These are phyloP conservation scores for Umbilicus rupestris DNA, from an alignment of 164 flowering plant genomes.

Conservation along the genomic window DNA sequence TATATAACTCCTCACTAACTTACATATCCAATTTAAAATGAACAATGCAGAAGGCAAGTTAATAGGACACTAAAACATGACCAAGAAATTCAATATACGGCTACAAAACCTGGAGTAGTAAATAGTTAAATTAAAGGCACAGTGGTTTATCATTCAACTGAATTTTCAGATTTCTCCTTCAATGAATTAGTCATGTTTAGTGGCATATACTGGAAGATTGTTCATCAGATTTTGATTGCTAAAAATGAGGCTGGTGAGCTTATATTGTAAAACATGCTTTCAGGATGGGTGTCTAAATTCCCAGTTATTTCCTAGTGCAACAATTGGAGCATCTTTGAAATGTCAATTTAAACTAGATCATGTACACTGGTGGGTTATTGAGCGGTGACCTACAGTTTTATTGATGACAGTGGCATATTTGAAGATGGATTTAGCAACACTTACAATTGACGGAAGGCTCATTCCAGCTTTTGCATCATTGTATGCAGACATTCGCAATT, in stretches of 20 bases:
- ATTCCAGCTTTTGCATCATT: constrained; percentile 63
- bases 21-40: background rate
- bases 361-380: background rate
- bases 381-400: background rate
- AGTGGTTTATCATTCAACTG: background rate
- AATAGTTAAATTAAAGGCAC: background rate
- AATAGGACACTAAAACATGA: background rate
- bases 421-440: constrained; percentile 14
- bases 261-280: background rate
- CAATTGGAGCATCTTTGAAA: background rate
- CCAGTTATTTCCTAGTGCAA: background rate
- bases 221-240: background rate
- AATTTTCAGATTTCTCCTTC: background rate
- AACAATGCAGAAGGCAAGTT: background rate
- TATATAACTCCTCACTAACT: background rate
- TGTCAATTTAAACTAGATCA: background rate
- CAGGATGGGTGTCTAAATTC: background rate
- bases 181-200: background rate
- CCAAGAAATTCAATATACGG: background rate
- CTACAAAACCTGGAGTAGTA: background rate
- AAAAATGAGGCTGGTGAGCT: background rate
- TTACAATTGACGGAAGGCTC: constrained; percentile 68
- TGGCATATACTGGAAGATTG: background rate
- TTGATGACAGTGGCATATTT: background rate
- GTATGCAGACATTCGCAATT: constrained; percentile 78